These are phyloP conservation scores for Westerdykella ornata DNA, from an alignment of 2,329 filamentous ascomycete species.

Conservation along the genomic window DNA sequence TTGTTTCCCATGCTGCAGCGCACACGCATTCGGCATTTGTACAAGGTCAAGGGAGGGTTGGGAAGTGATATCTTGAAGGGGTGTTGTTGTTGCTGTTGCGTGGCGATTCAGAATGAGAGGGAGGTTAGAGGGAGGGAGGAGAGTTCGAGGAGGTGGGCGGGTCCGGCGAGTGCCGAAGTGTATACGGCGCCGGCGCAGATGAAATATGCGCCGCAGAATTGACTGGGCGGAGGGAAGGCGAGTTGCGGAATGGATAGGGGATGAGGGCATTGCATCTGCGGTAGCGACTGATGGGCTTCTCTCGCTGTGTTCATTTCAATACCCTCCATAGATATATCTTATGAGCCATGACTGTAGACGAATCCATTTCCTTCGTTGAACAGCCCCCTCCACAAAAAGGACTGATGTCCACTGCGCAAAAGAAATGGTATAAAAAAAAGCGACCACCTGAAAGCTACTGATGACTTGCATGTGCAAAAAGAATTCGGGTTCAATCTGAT, in stretches of 20 bases:
- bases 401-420: no score
- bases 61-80: conserved; percentile 30
- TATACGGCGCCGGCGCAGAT: conserved; percentile 28
- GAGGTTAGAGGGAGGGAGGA: conserved; percentile 44
- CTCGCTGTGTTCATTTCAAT: no score
- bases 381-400: no score
- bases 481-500: no score
- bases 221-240: conserved; percentile 1
- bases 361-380: no score
- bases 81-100: conserved; percentile 40
- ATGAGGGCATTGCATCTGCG: neutral
- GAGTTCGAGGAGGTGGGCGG: conserved; percentile 31
- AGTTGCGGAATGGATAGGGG: neutral
- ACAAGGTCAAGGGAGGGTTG: conserved; percentile 39
- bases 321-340: no score
- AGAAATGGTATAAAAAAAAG: no score
- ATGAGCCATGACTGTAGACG: no score
- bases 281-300: no score
- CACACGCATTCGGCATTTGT: conserved; percentile 38
- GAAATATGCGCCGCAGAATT: conserved; percentile 34
- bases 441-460: no score
- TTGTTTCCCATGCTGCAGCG: conserved; percentile 36
- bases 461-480: no score
- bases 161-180: conserved; percentile 30
- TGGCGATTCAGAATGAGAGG: conserved; percentile 41